Conservation (phyloP, 441 rosid species). For the Kokia cookei region DNA sequence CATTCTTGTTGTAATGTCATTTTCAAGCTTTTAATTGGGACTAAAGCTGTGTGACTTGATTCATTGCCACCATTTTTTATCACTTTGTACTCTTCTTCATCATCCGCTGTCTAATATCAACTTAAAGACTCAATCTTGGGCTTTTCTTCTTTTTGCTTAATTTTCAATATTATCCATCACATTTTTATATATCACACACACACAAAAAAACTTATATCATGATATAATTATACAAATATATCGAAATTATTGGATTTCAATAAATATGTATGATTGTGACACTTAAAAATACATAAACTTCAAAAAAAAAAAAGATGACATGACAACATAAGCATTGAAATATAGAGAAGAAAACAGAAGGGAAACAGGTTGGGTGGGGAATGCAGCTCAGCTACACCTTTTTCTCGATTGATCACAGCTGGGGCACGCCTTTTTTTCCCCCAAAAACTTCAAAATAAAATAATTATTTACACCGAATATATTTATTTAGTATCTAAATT, state of each 20-base stretch:
- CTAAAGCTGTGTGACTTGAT: background rate
- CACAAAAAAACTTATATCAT: no score
- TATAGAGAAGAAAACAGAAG: no score
- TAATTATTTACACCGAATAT: no score
- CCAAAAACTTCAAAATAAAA: no score
- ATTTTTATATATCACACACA: background rate
- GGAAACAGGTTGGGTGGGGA: no score
- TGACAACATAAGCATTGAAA: no score
- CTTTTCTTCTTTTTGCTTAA: background rate
- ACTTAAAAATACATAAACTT: no score
- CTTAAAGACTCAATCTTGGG: background rate
- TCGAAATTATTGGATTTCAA: no score
- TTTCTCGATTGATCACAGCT: slow-evolving; percentile 7
- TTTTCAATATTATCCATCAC: background rate
- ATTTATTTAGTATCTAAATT: no score
- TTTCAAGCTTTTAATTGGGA: slow-evolving; percentile 10
- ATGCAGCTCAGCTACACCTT: background rate
- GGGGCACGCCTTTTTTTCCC: background rate
- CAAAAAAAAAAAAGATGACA: no score
- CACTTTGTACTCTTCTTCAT: background rate
- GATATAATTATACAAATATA: no score
- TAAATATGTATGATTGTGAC: no score
- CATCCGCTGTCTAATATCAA: background rate
- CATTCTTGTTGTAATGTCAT: background rate
- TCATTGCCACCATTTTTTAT: background rate